phyloP scores from a whole-genome alignment of 768 basidiomycete genomes.

The Suillus fuscotomentosus region DNA sequence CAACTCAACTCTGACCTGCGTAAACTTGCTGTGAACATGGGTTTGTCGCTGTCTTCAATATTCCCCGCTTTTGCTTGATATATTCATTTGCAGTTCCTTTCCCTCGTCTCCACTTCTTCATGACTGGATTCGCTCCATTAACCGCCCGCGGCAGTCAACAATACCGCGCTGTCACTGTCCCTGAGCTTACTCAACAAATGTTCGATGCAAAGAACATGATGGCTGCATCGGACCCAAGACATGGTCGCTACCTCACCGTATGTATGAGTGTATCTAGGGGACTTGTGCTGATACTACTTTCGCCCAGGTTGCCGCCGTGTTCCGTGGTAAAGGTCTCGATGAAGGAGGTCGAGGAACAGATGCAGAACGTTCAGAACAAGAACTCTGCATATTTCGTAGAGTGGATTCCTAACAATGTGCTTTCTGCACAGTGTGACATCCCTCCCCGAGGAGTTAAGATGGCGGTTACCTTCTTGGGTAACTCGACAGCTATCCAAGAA shows the following conservation, averaged over 20 bases:
- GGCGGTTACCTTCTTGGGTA: conserved; percentile 97
- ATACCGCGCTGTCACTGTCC: conserved; percentile 96
- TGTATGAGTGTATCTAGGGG: conserved; percentile 17
- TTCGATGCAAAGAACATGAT: conserved; percentile 99
- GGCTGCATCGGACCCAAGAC: conserved; percentile 96
- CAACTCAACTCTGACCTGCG: conserved; percentile 98
- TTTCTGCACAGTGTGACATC: conserved; percentile 98
- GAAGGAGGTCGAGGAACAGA: conserved; percentile 99
- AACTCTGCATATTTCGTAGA: conserved; percentile 98
- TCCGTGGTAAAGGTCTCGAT: conserved; percentile 99
- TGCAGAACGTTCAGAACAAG: conserved; percentile 97
- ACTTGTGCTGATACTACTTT: background rate
- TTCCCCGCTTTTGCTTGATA: background rate
- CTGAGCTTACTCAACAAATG: conserved; percentile 98
- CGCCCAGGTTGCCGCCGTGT: conserved; percentile 81
- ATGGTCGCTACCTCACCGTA: conserved; percentile 96
- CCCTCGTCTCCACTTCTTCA: conserved; percentile 99
- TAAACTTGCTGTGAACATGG: conserved; percentile 99
- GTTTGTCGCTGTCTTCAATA: conserved; percentile 40
- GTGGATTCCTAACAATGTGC: conserved; percentile 99
- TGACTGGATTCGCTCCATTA: conserved; percentile 93
- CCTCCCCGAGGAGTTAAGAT: conserved; percentile 94
- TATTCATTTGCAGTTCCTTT: conserved; percentile 70
- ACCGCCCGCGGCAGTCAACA: conserved; percentile 93
- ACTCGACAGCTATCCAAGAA: conserved; percentile 96